phyloP scores from a whole-genome alignment of 192 early-diverging fungal genomes.

The Kickxella alabastrina region DNA sequence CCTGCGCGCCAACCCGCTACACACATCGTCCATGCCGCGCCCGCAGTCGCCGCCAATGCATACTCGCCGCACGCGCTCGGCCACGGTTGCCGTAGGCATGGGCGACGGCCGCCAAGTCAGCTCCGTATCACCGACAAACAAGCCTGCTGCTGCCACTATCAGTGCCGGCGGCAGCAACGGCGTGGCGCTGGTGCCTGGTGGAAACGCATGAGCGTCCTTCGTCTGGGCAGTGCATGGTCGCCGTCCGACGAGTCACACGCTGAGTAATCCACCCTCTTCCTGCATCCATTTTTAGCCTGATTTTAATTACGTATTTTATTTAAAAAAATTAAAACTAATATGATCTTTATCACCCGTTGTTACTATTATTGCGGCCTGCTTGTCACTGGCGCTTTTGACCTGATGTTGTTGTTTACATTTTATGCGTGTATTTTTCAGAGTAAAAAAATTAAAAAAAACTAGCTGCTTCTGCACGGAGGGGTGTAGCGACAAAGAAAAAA shows the following conservation, averaged over 20 bases:
- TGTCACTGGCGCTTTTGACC: no score
- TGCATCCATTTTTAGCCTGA: background rate
- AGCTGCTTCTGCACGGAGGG: background rate
- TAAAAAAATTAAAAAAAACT: background rate
- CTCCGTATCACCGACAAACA: background rate
- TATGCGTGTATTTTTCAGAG: background rate
- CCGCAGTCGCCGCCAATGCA: constrained; percentile 22
- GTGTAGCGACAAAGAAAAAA: background rate
- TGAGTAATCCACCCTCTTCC: background rate
- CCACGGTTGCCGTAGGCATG: constrained; percentile 28
- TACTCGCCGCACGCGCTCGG: constrained; percentile 38
- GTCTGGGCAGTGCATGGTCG: constrained; percentile 18
- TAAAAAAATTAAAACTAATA: no score
- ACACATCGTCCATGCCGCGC: background rate
- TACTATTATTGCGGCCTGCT: no score
- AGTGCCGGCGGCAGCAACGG: constrained; percentile 2
- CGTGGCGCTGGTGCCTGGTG: constrained; percentile 28
- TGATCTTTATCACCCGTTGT: no score
- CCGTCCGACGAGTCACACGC: constrained; percentile 15
- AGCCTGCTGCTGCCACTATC: constrained; percentile 12
- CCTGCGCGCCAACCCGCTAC: constrained; percentile 2
- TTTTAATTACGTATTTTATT: background rate
- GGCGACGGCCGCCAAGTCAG: background rate
- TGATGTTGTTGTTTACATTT: no score
- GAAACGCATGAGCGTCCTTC: constrained; percentile 47